A percentile compares a stretch with the other conserved stretches of the same genome.
phyloP scores from a whole-genome alignment of 1,284 basidiomycete genomes.

The Cystobasidium sp. region DNA sequence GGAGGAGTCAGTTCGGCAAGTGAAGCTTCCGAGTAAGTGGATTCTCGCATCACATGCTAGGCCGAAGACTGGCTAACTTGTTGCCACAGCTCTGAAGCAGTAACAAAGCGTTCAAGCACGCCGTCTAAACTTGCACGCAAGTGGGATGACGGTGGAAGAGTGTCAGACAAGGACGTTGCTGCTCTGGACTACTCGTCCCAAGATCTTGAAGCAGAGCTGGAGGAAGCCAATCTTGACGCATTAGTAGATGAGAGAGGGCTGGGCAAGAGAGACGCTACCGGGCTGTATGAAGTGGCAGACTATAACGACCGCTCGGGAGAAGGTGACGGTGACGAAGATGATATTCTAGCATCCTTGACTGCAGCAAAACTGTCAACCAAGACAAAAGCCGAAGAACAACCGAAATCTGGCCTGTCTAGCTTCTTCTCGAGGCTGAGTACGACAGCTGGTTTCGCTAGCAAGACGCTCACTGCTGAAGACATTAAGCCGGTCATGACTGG shows the following conservation, averaged over 20 bases:
- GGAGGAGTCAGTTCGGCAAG: constrained; percentile 63
- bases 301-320: constrained; percentile 55
- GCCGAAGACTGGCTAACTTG: background rate
- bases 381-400: background rate
- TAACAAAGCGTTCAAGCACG: constrained; percentile 66
- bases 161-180: constrained; percentile 81
- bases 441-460: constrained; percentile 66
- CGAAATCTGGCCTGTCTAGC: constrained; percentile 57
- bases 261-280: constrained; percentile 77
- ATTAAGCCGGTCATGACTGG: constrained; percentile 84
- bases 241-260: constrained; percentile 77
- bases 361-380: constrained; percentile 39
- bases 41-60: constrained; percentile 52
- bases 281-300: constrained; percentile 58
- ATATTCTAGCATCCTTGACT: constrained; percentile 64
- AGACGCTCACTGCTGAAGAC: constrained; percentile 79
- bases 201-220: constrained; percentile 63
- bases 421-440: constrained; percentile 76
- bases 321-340: constrained; percentile 62
- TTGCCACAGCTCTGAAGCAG: constrained; percentile 49
- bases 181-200: constrained; percentile 74
- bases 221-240: constrained; percentile 7
- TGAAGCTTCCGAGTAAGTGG: constrained; percentile 51
- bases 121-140: constrained; percentile 76
- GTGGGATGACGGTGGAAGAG: constrained; percentile 75